phyloP scores from a whole-genome alignment of 495 filamentous ascomycete genomes.

The Penicillium steckii region DNA sequence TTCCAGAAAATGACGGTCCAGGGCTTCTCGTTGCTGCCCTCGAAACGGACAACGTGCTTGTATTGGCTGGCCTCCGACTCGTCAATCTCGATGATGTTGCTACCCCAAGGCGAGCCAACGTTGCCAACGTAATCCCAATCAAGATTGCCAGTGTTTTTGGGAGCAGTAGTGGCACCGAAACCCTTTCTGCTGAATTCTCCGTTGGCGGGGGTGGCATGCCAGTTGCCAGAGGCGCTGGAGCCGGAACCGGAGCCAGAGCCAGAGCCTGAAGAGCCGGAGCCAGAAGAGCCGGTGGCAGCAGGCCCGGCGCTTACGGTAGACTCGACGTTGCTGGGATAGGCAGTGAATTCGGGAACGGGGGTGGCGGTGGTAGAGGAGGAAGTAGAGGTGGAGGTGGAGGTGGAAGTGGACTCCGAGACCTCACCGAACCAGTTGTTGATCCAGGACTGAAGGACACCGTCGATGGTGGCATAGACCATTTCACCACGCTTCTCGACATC shows the following conservation, averaged over 20 bases:
- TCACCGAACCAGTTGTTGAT: slow-evolving; percentile 58
- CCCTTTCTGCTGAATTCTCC: slow-evolving; percentile 25
- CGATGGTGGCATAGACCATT: slow-evolving; percentile 59
- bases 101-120: slow-evolving; percentile 50
- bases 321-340: slow-evolving; percentile 17
- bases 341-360: slow-evolving; percentile 13
- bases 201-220: slow-evolving; percentile 23
- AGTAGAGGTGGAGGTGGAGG: slow-evolving; percentile 21
- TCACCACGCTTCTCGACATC: slow-evolving; percentile 47
- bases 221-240: slow-evolving; percentile 23
- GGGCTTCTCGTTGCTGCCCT: slow-evolving; percentile 34
- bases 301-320: slow-evolving; percentile 10
- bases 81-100: slow-evolving; percentile 50
- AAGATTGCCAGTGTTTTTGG: slow-evolving; percentile 19
- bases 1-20: slow-evolving; percentile 55
- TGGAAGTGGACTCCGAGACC: slow-evolving; percentile 21
- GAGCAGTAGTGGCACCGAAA: slow-evolving; percentile 29
- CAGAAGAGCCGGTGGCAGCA: neutral
- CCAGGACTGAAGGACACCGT: slow-evolving; percentile 62
- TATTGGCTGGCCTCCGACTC: slow-evolving; percentile 37
- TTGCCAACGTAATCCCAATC: slow-evolving; percentile 41
- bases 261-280: slow-evolving; percentile 18
- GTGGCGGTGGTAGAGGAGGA: slow-evolving; percentile 18
- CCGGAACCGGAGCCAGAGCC: slow-evolving; percentile 7
- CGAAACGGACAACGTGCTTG: slow-evolving; percentile 46